Base-by-base conservation (phyloP, 352 stramenopile species). In the Globisporangium okanoganense region DNA sequence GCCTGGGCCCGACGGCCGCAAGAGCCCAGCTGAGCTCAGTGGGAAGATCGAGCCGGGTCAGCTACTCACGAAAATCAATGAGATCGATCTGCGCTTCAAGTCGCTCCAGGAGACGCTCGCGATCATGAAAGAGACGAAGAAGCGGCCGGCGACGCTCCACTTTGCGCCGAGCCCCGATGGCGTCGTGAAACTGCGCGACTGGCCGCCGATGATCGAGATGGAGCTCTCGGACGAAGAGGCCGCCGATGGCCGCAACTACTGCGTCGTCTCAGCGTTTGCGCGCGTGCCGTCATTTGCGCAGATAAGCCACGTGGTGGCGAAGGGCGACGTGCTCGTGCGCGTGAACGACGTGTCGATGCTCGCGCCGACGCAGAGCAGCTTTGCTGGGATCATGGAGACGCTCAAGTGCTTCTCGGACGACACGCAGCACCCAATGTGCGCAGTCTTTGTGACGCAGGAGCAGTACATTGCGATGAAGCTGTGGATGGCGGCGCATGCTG, bases 181-280 rank as follows among this genome's bases (percentile, higher is more conserved):
- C 10, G 81, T 95, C 49, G 78, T 95, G 47, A 90, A 79, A 59
- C 61, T 95, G 35, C 79, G 76, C 0, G 72, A 89, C 20, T 95
- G 85, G 85, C 85, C 85, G n/a, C 85, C 85, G 24, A 88, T 93
- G 78, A 71, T 95, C 22, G 82, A 92, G 56, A 64, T 87, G 47
- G 85, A 94, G 59, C 73, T 72, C 18, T 78, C 64, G 8, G 72
- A 87, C 33, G 79, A 89, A 56, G 82, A 90, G 47, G 60, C 71
- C 5, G 74, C 71, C 1, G 79, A 85, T 48, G 75, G 64, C 5
- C 76, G 75, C 16, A 87, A 78, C 45, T 87, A 92, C 45, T 80
- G 90, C 12, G 76, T 89, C 6, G 50, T 94, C 3, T 82, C 79
- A 6, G 79, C 78, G 8, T 94, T 94, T 58, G 50, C 71, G 7